A percentile compares a stretch with the other conserved stretches of the same genome.
phyloP scores from a whole-genome alignment of 2,329 filamentous ascomycete genomes.

The Pestalotiopsis fici region DNA sequence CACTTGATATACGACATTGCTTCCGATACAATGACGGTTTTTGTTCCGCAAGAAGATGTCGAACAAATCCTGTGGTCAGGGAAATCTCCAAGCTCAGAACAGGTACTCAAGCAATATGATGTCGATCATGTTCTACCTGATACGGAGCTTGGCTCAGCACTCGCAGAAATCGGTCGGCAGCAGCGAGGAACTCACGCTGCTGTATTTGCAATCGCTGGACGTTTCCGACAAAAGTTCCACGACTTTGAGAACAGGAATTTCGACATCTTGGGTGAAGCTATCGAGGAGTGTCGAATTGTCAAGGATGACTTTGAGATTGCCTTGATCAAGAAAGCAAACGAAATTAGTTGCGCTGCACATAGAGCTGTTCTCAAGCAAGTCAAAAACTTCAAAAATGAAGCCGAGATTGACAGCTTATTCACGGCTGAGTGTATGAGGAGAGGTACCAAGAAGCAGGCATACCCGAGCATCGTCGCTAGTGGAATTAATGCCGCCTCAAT shows the following conservation, averaged over 20 bases:
- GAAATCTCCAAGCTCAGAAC: conserved; percentile 73
- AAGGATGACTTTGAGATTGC: conserved; percentile 78
- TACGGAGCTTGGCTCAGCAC: conserved; percentile 72
- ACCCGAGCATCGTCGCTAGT: conserved; percentile 81
- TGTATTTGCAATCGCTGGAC: conserved; percentile 77
- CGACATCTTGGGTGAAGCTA: conserved; percentile 57
- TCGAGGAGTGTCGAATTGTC: conserved; percentile 68
- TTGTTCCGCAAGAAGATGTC: conserved; percentile 86
- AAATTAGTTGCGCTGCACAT: conserved; percentile 69
- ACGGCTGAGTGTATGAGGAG: conserved; percentile 73
- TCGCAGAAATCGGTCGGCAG: conserved; percentile 53
- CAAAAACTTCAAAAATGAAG: conserved; percentile 70
- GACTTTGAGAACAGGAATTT: conserved; percentile 69
- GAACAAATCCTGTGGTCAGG: conserved; percentile 93
- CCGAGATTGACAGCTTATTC: conserved; percentile 81
- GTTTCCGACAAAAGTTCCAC: conserved; percentile 73
- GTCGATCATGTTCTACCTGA: conserved; percentile 76
- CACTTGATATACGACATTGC: conserved; percentile 80
- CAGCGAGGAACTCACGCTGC: conserved; percentile 39
- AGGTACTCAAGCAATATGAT: conserved; percentile 77
- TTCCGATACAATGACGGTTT: conserved; percentile 75
- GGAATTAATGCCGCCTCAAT: conserved; percentile 81
- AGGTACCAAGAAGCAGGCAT: conserved; percentile 81
- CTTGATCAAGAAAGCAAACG: conserved; percentile 71
- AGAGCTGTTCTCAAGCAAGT: conserved; percentile 62